Conservation (phyloP, 2,329 filamentous ascomycete genomes). For the Aureobasidium leucospermi region DNA sequence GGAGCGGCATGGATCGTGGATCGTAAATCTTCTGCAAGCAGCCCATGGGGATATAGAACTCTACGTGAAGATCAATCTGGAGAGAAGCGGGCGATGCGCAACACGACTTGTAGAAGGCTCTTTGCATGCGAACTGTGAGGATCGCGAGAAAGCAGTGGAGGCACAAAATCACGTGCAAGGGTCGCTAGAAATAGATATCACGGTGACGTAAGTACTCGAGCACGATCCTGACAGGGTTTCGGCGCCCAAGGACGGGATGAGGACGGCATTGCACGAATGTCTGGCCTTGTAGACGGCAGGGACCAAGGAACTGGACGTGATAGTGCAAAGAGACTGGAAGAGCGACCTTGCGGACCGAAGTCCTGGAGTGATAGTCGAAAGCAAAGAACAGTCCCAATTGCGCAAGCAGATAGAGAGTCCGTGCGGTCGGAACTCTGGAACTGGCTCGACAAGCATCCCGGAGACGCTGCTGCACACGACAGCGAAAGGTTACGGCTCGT, state of each 20-base stretch:
- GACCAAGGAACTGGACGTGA: not conserved
- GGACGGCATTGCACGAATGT: not conserved
- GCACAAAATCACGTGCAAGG: not conserved
- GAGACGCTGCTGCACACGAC: conserved; percentile 3
- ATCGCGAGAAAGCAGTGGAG: not conserved
- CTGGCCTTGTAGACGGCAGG: not conserved
- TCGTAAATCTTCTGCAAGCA: not conserved
- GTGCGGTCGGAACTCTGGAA: not conserved
- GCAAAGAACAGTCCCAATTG: not conserved
- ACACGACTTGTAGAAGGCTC: too few species aligned
- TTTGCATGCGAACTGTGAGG: too few species aligned
- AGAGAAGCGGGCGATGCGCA: not conserved
- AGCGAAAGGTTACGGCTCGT: not conserved
- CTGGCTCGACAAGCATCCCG: conserved; percentile 2
- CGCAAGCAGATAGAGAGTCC: not conserved
- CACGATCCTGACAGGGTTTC: not conserved
- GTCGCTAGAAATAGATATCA: not conserved
- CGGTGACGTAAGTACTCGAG: not conserved
- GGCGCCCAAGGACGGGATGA: not conserved
- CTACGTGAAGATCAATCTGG: not conserved
- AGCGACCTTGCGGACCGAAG: too few species aligned
- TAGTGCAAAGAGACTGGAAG: not conserved
- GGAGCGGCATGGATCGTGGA: conserved; percentile 2
- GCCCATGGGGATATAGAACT: not conserved
- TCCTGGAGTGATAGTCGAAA: not conserved